Base-by-base conservation (phyloP, 768 basidiomycete species). In the Boletus pseudopeckii region DNA sequence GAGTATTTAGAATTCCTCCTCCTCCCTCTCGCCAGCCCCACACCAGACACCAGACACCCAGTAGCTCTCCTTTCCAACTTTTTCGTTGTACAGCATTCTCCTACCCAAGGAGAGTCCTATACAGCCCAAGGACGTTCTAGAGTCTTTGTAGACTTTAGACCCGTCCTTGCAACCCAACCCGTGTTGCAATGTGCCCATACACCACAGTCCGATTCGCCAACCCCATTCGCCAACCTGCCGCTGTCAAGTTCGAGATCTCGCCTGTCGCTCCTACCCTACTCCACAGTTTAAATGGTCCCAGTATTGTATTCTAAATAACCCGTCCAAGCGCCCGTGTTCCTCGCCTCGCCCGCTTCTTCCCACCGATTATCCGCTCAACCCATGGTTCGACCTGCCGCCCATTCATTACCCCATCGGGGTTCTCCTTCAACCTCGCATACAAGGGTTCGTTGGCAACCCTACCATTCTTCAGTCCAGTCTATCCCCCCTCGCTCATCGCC, bases 371-470 rank as follows among this genome's bases (percentile, higher is more conserved):
- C 45, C 45, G 32, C 50, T 60, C 58, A 50, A 42, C 54, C 18
- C 55, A 72, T 71, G 71, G 71, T 69, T 46, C 69, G 69, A 45
- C 62, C 76, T 28, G 59, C 73, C 37, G 65, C 74, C n/a, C 77
- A 79, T 51, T 70, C 83, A 10, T 72, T 88, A 52, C 80, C 88
- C 75, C 86, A 88, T 67, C 75, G 88, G 76, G 86, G 85, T 37
- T 82, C 84, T 41, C 81, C 84, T 56, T 73, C 68, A 20, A 79
- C 82, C 1, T 75, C 86, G 54, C 83, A 88, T 61, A 74, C 84
- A 46, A 75, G 86, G 68, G 75, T 84, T 62, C 85, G 90, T 62
- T 91, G 89, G 88, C 90, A 90, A 73, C 89, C 89, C 60, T 92
- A 90, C 70, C 72, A 75, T 59, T 67, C 82, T 48, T 69, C 77